phyloP scores from a whole-genome alignment of 345 rosid species.

The Draba incana region DNA sequence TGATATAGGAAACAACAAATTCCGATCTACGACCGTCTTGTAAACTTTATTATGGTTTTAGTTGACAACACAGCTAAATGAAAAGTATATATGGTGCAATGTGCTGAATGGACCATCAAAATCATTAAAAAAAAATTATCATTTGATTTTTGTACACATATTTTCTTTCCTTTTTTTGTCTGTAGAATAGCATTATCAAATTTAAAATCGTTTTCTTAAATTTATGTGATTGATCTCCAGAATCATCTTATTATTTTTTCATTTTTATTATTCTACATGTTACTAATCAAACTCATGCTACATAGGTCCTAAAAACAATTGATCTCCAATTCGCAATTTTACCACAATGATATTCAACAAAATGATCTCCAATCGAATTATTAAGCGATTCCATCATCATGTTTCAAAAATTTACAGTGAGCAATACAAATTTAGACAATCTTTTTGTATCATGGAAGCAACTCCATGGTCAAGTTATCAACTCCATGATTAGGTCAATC shows the following conservation, averaged over 20 bases:
- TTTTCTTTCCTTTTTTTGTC: background rate
- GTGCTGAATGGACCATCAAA: conserved; percentile 1
- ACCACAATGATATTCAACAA: background rate
- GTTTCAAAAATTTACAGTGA: conserved; percentile 1
- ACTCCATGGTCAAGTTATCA: background rate
- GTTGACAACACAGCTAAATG: background rate
- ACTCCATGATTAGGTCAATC: background rate
- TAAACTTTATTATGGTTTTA: background rate
- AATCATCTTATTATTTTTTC: background rate
- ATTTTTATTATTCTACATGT: background rate
- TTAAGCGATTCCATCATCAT: conserved; percentile 6
- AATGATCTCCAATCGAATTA: background rate
- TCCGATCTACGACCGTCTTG: no score
- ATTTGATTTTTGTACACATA: background rate
- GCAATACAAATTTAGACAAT: background rate
- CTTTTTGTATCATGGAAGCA: background rate
- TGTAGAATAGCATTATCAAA: conserved; percentile 4
- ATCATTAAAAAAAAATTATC: background rate
- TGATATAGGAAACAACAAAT: no score
- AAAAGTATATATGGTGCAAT: no score
- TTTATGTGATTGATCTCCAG: background rate
- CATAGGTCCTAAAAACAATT: background rate
- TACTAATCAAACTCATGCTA: background rate
- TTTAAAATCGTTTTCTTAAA: background rate
- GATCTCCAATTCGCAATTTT: background rate